Evolutionary conservation across 257 asterid species (phyloP), one percentile per base, ranked within the genome.

Genomic region (Petunia axillaris): DNA sequence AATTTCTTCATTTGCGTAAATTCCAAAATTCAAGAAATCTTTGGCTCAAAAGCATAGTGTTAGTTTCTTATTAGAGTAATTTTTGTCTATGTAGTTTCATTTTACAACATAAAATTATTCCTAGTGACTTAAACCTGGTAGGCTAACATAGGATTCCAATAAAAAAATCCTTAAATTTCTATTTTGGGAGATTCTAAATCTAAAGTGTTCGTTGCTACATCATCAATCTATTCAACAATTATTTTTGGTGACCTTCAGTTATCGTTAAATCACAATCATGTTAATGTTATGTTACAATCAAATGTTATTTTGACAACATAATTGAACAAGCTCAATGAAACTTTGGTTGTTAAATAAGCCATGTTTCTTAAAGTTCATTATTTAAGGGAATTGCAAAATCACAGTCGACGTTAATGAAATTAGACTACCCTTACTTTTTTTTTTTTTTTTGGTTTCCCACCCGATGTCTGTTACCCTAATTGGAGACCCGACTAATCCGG

Each of bases 381-480:
- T 78, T 5, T 13, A 62, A 62, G 36, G n/a, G 35, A 78, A 62
- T 37, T 52, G 60, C 35, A 63, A 48, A 60, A 63, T 48, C 46
- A 44, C 3, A 8, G 0, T 11, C 59, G 9, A 35, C 5, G 55
- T 60, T 9, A 13, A 77, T 25, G 79, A 81, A 58, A 39, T 6
- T 84, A 64, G 76, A 82, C 78, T 38, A 38, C 87, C 82, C 73
- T 50, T 59, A 52, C n/a, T n/a, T n/a, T n/a, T n/a, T n/a, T n/a
- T n/a, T n/a, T n/a, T n/a, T n/a, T n/a, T n/a, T n/a, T n/a, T n/a
- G n/a, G n/a, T n/a, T n/a, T n/a, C n/a, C n/a, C n/a, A n/a, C n/a
- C n/a, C n/a, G n/a, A n/a, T n/a, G n/a, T n/a, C n/a, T n/a, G n/a
- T n/a, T n/a, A n/a, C n/a, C n/a, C n/a, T n/a, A n/a, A n/a, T n/a